Conservation (phyloP, 1,284 basidiomycete species). For the Pisolithus thermaeus region DNA sequence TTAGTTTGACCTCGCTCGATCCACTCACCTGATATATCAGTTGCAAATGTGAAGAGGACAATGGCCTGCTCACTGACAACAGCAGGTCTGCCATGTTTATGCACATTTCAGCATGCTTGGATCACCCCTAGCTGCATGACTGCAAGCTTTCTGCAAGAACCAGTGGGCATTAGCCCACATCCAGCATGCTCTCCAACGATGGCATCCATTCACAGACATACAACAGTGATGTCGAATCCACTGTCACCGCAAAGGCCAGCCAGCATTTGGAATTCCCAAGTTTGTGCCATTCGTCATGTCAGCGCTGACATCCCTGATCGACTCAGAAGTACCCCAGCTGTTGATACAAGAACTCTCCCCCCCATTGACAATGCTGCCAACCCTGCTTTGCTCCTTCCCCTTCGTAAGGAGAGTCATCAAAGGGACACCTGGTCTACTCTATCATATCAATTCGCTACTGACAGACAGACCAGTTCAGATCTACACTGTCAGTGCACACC, state of each 20-base stretch:
- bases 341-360: no score
- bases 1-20: background rate
- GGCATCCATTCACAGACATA: constrained; percentile 81
- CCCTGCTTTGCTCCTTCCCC: no score
- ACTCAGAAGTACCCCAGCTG: no score
- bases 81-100: constrained; percentile 48
- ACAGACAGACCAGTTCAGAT: no score
- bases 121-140: constrained; percentile 23
- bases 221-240: constrained; percentile 85
- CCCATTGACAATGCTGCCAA: no score
- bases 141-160: constrained; percentile 24
- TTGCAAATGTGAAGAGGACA: constrained; percentile 72
- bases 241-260: constrained; percentile 45
- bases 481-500: no score
- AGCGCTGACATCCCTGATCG: no score
- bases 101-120: constrained; percentile 27
- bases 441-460: no score
- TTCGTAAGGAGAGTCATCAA: no score
- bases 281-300: no score
- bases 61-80: constrained; percentile 75
- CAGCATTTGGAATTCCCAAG: no score
- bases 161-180: constrained; percentile 46
- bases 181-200: constrained; percentile 57
- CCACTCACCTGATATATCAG: background rate
- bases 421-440: no score